Base-by-base conservation (phyloP, 148 eudicot species). In the Pouteria glomerata region DNA sequence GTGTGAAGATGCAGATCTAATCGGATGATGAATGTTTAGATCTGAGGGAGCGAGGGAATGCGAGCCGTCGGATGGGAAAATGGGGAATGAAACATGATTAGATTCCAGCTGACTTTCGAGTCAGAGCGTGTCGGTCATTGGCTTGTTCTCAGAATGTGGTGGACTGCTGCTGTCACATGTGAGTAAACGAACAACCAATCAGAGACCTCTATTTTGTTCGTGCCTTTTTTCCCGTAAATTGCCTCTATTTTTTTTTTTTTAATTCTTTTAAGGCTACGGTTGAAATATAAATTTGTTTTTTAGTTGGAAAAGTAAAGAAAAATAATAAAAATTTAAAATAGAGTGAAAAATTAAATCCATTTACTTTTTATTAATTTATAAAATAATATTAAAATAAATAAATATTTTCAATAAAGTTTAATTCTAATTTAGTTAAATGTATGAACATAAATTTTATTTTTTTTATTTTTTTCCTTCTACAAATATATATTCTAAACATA, bases 21-120 rank as follows among this genome's bases (percentile, higher is more conserved):
- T 57, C 51, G 67, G 29, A 72, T 61, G 76, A 76, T 59, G 51
- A 13, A 19, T 50, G 69, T n/a, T 77, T 53, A 57, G 72, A 72
- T 65, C 47, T 72, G 72, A 39, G 30, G 51, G 42, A 18, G 26
- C 3, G 39, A 39, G 63, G 51, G 26, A 24, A 16, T 57, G 2
- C 19, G 51, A 57, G 14, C 34, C 63, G 73, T 56, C 27, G 26
- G 53, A 70, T 70, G 52, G n/a, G 58, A 6, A 13, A 52, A 24
- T 13, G 72, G 29, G 48, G 50, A 27, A 70, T 12, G 26, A 56
- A 16, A 26, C 57, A 37, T 41, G 23, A 26, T 15, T 18, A 19
- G 18, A 59, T 26, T 59, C 58, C 37, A 47, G 58, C 21, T 18
- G 59, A 1, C 53, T 12, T 21, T 24, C 15, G 1, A 34, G 29